These are phyloP conservation scores for Blastocystis sp. DNA, from an alignment of 352 stramenopile species.

Conservation along the genomic window DNA sequence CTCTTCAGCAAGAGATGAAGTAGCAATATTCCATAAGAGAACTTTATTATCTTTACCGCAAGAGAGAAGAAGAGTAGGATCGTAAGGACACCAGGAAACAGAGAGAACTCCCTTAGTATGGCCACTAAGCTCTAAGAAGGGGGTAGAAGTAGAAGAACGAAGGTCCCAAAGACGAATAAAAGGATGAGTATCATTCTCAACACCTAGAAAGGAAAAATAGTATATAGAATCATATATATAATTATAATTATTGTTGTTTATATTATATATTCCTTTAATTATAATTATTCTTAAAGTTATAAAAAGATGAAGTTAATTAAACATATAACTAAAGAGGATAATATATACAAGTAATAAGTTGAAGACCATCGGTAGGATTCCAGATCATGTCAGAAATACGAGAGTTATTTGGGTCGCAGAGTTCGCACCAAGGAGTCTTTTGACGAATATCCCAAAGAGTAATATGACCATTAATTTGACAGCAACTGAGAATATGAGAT, in stretches of 20 bases:
- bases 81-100: slow-evolving; percentile 84
- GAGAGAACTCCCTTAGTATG: slow-evolving; percentile 80
- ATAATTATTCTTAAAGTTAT: too few relatives aligned
- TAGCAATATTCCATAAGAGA: slow-evolving; percentile 86
- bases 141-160: slow-evolving; percentile 81
- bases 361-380: slow-evolving; percentile 87
- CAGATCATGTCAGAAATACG: slow-evolving; percentile 74
- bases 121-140: slow-evolving; percentile 73
- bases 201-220: slow-evolving; percentile 49
- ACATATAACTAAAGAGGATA: too few relatives aligned
- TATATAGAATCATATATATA: too few relatives aligned
- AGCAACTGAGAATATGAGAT: slow-evolving; percentile 84
- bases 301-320: too few relatives aligned
- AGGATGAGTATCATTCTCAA: slow-evolving; percentile 72
- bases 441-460: slow-evolving; percentile 90
- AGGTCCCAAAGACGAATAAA: slow-evolving; percentile 92
- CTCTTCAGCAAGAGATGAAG: slow-evolving; percentile 71
- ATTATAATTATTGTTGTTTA: too few relatives aligned
- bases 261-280: too few relatives aligned
- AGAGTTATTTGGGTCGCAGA: slow-evolving; percentile 59
- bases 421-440: slow-evolving; percentile 89
- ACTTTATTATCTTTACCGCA: slow-evolving; percentile 91
- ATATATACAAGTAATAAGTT: slow-evolving; percentile 65
- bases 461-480: slow-evolving; percentile 70
- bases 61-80: slow-evolving; percentile 66